Evolutionary conservation across 169 alveolate genomes (phyloP).

Genomic region (Plasmodium billcollinsi): DNA sequence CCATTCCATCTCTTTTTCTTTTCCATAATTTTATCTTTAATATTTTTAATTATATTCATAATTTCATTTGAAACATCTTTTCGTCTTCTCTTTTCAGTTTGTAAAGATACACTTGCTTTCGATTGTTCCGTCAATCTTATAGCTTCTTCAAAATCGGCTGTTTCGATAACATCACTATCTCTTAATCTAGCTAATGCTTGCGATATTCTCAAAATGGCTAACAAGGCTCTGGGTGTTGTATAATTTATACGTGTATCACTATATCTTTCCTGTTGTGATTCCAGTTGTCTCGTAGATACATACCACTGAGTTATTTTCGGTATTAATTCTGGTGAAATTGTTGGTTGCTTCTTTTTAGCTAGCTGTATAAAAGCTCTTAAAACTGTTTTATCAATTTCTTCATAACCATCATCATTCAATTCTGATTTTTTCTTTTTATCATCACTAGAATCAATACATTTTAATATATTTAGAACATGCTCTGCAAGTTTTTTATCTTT

Average conservation of each 20-base stretch:
- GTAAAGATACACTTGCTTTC: conserved; percentile 88
- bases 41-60: conserved; percentile 85
- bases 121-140: conserved; percentile 93
- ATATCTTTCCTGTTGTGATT: conserved; percentile 83
- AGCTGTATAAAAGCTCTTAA: conserved; percentile 92
- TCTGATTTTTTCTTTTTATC: conserved; percentile 68
- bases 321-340: conserved; percentile 79
- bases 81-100: conserved; percentile 79
- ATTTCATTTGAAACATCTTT: conserved; percentile 84
- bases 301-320: conserved; percentile 85
- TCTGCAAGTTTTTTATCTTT: conserved; percentile 93
- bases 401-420: conserved; percentile 60
- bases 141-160: conserved; percentile 97
- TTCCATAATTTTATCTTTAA: conserved; percentile 80
- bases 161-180: conserved; percentile 91
- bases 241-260: conserved; percentile 92
- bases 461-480: conserved; percentile 94
- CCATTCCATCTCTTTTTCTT: conserved; percentile 86
- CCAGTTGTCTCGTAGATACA: conserved; percentile 82
- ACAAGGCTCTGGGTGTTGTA: conserved; percentile 97
- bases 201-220: conserved; percentile 95
- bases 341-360: conserved; percentile 90
- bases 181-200: conserved; percentile 95
- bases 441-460: conserved; percentile 84
- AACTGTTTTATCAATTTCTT: conserved; percentile 84